These are phyloP conservation scores for Citrus mangshanensis DNA, from an alignment of 345 rosid species.

Conservation along the genomic window DNA sequence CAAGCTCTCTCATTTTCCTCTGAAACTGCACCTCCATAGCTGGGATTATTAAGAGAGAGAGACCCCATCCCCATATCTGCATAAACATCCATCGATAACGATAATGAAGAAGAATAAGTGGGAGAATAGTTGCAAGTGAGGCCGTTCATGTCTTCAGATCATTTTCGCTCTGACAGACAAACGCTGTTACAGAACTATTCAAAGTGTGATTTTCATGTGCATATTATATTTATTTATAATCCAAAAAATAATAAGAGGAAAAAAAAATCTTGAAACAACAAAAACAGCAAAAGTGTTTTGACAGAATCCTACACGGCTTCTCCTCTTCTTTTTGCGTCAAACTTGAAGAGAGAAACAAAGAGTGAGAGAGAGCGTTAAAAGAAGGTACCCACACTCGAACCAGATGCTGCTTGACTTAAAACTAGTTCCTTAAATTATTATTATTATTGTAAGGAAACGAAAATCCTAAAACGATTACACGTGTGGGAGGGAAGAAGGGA, in stretches of 20 bases:
- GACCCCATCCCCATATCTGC: conserved; percentile 52
- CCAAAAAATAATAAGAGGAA: too few species aligned
- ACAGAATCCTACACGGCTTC: conserved; percentile 24
- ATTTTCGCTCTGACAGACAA: conserved; percentile 39
- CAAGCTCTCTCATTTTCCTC: conserved; percentile 33
- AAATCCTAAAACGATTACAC: conserved; percentile 7
- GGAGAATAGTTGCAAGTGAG: conserved; percentile 4
- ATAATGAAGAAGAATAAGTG: conserved; percentile 10
- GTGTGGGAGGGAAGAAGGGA: conserved; percentile 19
- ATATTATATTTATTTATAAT: too few species aligned
- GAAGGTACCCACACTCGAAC: not conserved
- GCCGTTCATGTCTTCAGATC: conserved; percentile 26
- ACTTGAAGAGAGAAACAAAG: not conserved
- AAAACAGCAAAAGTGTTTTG: conserved; percentile 20
- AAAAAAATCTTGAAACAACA: not conserved
- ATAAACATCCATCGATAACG: conserved; percentile 26
- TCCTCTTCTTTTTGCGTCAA: not conserved
- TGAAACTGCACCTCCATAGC: conserved; percentile 12
- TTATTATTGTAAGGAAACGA: too few species aligned
- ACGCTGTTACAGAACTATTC: conserved; percentile 47
- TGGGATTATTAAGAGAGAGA: conserved; percentile 34
- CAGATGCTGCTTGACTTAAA: not conserved
- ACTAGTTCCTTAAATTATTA: not conserved
- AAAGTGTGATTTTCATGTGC: not conserved
- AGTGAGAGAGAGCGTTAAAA: not conserved